phyloP scores from a whole-genome alignment of 352 stramenopile genomes.

The Phytophthora cactorum region DNA sequence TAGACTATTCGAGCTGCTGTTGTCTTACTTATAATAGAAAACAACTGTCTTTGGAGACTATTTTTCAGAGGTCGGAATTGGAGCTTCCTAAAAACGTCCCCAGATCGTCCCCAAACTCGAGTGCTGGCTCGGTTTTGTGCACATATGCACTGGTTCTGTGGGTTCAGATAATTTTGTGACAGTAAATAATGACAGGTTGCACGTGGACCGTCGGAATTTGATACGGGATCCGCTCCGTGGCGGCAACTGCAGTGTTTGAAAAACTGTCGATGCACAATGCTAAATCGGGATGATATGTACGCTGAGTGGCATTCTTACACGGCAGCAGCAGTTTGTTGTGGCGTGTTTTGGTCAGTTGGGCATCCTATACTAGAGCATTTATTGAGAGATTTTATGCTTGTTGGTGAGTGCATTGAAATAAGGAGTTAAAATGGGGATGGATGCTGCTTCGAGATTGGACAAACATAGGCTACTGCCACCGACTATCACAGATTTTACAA shows the following conservation, averaged over 20 bases:
- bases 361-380: neutral
- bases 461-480: constrained; percentile 26
- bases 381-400: neutral
- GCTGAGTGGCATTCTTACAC: constrained; percentile 2
- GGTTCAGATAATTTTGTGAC: neutral
- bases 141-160: neutral
- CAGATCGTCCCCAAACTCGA: constrained; percentile 27
- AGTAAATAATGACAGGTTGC: constrained; percentile 10
- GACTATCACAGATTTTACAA: neutral
- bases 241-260: neutral
- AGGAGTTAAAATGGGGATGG: constrained; percentile 24
- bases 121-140: constrained; percentile 8
- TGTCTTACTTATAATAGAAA: too few species aligned
- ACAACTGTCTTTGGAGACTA: neutral
- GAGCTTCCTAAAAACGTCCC: constrained; percentile 22
- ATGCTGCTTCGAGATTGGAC: constrained; percentile 19
- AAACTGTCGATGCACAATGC: neutral
- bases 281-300: neutral
- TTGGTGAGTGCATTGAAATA: constrained; percentile 4
- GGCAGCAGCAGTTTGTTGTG: neutral
- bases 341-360: neutral
- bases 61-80: constrained; percentile 5
- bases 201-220: constrained; percentile 36
- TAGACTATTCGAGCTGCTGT: neutral
- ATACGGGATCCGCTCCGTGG: neutral